A percentile compares a stretch with the other conserved stretches of the same genome.
Conservation (phyloP, 805 yeast species). For the Candida rishiriensis region DNA sequence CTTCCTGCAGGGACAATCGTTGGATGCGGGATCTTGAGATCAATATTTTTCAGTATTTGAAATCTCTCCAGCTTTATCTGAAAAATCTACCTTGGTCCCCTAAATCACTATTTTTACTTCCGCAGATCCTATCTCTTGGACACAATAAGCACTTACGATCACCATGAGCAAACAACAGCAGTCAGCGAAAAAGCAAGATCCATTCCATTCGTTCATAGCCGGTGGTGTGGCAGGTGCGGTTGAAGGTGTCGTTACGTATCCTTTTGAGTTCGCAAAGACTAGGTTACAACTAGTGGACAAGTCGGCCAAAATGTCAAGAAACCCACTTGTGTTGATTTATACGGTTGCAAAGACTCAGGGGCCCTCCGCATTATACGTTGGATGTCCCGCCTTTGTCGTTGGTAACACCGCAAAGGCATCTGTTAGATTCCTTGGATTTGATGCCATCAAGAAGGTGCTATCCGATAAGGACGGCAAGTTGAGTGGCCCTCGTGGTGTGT, state of each 20-base stretch:
- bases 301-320: conserved; percentile 60
- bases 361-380: conserved; percentile 73
- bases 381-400: conserved; percentile 93
- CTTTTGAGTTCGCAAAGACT: conserved; percentile 96
- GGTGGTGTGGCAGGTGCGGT: conserved; percentile 97
- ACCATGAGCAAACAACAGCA: not conserved
- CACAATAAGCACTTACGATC: too few species aligned
- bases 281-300: conserved; percentile 78
- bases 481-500: conserved; percentile 84
- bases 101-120: too few species aligned
- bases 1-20: too few species aligned
- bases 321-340: conserved; percentile 78
- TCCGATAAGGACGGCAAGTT: conserved; percentile 83
- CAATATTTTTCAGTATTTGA: too few species aligned
- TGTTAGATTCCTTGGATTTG: conserved; percentile 92
- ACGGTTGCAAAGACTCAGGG: conserved; percentile 79
- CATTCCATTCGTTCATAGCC: conserved; percentile 79
- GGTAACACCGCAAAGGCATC: conserved; percentile 97
- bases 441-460: conserved; percentile 70
- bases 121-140: too few species aligned
- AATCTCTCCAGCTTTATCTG: too few species aligned
- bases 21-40: too few species aligned
- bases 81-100: too few species aligned
- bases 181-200: conserved; percentile 46
- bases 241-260: conserved; percentile 89